These are phyloP conservation scores for Endothia cerciana DNA, from an alignment of 2,329 filamentous ascomycete species.

Conservation along the genomic window DNA sequence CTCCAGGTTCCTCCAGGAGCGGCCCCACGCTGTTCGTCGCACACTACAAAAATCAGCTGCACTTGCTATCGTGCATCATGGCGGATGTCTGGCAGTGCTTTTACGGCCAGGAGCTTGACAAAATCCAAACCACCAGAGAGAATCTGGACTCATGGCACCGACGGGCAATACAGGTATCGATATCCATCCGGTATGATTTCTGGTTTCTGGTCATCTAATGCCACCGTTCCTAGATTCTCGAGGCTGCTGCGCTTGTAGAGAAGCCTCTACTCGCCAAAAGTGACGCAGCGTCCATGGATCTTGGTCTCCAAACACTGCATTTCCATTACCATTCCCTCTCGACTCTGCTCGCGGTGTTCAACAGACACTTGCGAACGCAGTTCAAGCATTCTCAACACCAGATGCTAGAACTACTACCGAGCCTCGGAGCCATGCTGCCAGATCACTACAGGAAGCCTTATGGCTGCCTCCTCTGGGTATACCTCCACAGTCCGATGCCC, in stretches of 20 bases:
- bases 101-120: not conserved
- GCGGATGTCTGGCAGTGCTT: conserved; percentile 11
- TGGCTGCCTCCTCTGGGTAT: conserved; percentile 13
- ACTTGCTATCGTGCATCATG: conserved; percentile 5
- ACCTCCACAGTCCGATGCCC: not conserved
- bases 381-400: not conserved
- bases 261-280: conserved; percentile 10
- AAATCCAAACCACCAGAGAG: not conserved
- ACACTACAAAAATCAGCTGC: conserved; percentile 12
- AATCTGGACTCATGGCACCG: conserved; percentile 6
- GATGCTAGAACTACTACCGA: not conserved
- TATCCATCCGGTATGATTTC: not conserved
- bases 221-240: conserved; percentile 10
- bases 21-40: not conserved
- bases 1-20: not conserved
- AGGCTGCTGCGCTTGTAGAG: conserved; percentile 16
- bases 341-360: not conserved
- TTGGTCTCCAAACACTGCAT: conserved; percentile 1
- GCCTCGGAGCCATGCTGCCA: not conserved
- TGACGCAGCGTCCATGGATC: conserved; percentile 7
- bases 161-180: not conserved
- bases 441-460: not conserved
- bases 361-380: not conserved
- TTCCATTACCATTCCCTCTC: conserved; percentile 12
- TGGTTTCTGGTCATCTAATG: not conserved